Evolutionary conservation across 495 filamentous ascomycete genomes (phyloP).

Genomic region (Poronia punctata): DNA sequence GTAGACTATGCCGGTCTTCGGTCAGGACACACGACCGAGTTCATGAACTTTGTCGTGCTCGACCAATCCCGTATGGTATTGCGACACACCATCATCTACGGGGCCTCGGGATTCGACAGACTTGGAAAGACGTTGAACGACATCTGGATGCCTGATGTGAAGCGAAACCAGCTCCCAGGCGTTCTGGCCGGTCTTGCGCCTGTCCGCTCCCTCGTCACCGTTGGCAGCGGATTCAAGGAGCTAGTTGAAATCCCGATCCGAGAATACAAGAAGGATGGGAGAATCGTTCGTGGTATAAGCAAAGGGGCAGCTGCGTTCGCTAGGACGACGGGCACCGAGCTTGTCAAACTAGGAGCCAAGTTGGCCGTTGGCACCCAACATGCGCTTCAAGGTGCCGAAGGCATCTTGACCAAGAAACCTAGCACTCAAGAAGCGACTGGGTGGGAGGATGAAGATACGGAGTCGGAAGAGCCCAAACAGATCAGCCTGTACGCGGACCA

Average conservation of each 20-base stretch:
- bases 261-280: conserved; percentile 90
- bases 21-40: conserved; percentile 97
- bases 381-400: conserved; percentile 81
- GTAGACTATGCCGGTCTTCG: conserved; percentile 90
- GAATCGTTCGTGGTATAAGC: conserved; percentile 82
- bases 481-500: conserved; percentile 91
- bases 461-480: conserved; percentile 61
- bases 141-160: conserved; percentile 96
- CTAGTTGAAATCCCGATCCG: conserved; percentile 81
- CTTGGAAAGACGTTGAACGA: conserved; percentile 85
- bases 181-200: conserved; percentile 87
- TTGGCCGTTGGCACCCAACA: conserved; percentile 92
- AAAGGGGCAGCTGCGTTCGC: conserved; percentile 87
- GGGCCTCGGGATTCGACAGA: conserved; percentile 80
- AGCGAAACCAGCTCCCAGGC: conserved; percentile 78
- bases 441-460: conserved; percentile 57
- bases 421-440: conserved; percentile 25
- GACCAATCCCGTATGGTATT: conserved; percentile 84
- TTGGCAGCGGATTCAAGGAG: conserved; percentile 77
- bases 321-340: conserved; percentile 83
- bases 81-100: conserved; percentile 84
- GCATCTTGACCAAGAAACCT: conserved; percentile 52
- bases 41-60: conserved; percentile 97
- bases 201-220: conserved; percentile 81
- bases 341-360: conserved; percentile 90